phyloP scores from a whole-genome alignment of 2,329 filamentous ascomycete genomes.

The Penicillium sp. region DNA sequence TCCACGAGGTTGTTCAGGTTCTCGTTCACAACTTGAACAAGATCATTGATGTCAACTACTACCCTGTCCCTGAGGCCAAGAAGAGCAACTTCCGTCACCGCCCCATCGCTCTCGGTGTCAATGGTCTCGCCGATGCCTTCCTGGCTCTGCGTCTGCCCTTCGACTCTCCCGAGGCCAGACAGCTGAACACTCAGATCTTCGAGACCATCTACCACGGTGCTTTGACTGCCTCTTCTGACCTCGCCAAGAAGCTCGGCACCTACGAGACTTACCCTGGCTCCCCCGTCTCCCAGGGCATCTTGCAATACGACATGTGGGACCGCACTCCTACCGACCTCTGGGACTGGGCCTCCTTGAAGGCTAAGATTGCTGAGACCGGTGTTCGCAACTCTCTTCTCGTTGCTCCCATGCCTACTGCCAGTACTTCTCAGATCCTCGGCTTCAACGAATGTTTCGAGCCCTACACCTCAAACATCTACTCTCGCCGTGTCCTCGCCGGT shows the following conservation, averaged over 20 bases:
- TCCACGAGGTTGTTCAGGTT: constrained; percentile 91
- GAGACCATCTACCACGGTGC: constrained; percentile 99
- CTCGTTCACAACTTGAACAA: constrained; percentile 95
- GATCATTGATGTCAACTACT: constrained; percentile 98
- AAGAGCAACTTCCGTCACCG: constrained; percentile 98
- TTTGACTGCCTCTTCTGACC: constrained; percentile 81
- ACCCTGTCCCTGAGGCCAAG: constrained; percentile 89
- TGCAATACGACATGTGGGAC: constrained; percentile 99
- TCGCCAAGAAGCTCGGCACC: constrained; percentile 79
- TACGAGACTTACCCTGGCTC: constrained; percentile 93
- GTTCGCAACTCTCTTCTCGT: constrained; percentile 93
- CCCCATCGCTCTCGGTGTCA: constrained; percentile 93
- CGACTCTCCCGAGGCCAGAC: constrained; percentile 88
- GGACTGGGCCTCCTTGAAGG: constrained; percentile 91
- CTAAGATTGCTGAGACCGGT: constrained; percentile 87
- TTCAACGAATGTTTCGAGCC: constrained; percentile 99
- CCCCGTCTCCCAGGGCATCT: constrained; percentile 89
- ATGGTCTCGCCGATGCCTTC: constrained; percentile 97
- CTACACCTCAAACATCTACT: constrained; percentile 99
- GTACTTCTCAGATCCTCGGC: constrained; percentile 94
- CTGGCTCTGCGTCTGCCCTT: constrained; percentile 95
- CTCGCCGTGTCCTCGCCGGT: constrained; percentile 92
- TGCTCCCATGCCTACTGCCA: constrained; percentile 97
- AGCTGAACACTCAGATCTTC: constrained; percentile 97
- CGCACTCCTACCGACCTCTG: constrained; percentile 91